These are phyloP conservation scores for Annulohypoxylon nitens DNA, from an alignment of 495 filamentous ascomycete genomes.

Conservation along the genomic window DNA sequence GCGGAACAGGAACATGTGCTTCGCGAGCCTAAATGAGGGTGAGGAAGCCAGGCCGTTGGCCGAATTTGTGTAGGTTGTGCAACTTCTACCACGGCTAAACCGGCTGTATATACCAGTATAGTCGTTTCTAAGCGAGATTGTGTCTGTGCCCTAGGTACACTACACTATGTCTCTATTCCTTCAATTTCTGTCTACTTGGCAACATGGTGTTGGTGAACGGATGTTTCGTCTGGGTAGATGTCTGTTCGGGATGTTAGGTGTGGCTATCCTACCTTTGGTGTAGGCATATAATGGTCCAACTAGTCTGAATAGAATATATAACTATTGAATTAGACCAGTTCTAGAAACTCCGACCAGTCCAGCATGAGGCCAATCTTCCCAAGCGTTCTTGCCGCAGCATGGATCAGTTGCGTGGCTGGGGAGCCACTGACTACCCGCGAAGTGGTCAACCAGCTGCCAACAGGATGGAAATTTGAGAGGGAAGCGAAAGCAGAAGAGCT, in stretches of 20 bases:
- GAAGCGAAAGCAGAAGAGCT: constrained; percentile 27
- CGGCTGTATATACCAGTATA: constrained; percentile 34
- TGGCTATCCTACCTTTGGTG: not conserved
- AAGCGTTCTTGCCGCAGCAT: constrained; percentile 25
- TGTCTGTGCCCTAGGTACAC: constrained; percentile 6
- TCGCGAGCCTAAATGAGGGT: constrained; percentile 24
- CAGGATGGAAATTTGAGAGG: constrained; percentile 34
- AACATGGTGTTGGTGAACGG: constrained; percentile 10
- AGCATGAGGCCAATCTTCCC: constrained; percentile 23
- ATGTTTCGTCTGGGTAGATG: not conserved
- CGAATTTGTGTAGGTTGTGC: constrained; percentile 13
- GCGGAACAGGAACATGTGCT: constrained; percentile 17
- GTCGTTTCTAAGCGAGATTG: constrained; percentile 18
- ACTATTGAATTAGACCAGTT: not conserved
- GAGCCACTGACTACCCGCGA: constrained; percentile 30
- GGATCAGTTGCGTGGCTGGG: constrained; percentile 20
- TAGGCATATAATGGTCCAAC: constrained; percentile 2
- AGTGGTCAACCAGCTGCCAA: constrained; percentile 20
- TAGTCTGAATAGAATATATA: not conserved
- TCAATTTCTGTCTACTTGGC: not conserved
- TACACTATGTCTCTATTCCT: not conserved
- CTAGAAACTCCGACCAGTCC: not conserved
- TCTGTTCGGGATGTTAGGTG: not conserved
- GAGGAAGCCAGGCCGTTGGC: constrained; percentile 16
- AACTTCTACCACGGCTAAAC: constrained; percentile 37